Conservation (phyloP, 2,329 filamentous ascomycete genomes). For the Colletotrichum simmondsii region DNA sequence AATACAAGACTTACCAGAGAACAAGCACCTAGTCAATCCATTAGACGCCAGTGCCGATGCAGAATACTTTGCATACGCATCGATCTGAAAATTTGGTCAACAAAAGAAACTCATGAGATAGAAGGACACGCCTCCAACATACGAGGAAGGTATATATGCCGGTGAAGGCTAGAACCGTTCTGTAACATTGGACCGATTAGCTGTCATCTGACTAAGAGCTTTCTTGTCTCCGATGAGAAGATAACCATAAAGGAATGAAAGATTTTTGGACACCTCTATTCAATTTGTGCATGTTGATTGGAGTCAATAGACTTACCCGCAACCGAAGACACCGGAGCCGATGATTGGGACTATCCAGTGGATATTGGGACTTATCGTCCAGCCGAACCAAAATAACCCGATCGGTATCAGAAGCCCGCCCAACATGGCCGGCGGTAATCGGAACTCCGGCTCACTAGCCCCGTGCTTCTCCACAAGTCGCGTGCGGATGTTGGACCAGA, state of each 20-base stretch:
- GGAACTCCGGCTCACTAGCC: constrained; percentile 83
- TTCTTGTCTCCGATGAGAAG: background rate
- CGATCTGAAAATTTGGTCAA: constrained; percentile 60
- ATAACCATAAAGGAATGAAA: background rate
- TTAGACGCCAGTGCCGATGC: constrained; percentile 86
- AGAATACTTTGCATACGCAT: constrained; percentile 83
- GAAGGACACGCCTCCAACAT: constrained; percentile 41
- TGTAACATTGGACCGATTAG: constrained; percentile 43
- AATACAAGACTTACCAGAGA: constrained; percentile 66
- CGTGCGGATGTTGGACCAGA: constrained; percentile 72
- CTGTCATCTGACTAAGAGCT: constrained; percentile 43
- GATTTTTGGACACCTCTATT: background rate
- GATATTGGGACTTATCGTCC: constrained; percentile 26
- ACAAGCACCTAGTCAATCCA: constrained; percentile 79
- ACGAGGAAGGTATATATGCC: constrained; percentile 91
- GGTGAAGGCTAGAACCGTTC: constrained; percentile 80
- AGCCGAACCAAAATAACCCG: constrained; percentile 53
- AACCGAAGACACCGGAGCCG: constrained; percentile 76
- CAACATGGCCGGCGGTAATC: constrained; percentile 79
- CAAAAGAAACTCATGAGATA: background rate
- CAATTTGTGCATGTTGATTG: background rate
- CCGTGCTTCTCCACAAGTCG: constrained; percentile 66
- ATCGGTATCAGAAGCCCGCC: constrained; percentile 81
- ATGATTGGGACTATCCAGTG: constrained; percentile 60
- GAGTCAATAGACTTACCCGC: constrained; percentile 62